Conservation (phyloP, 306 rosid species). For the Phaseolus lunatus region DNA sequence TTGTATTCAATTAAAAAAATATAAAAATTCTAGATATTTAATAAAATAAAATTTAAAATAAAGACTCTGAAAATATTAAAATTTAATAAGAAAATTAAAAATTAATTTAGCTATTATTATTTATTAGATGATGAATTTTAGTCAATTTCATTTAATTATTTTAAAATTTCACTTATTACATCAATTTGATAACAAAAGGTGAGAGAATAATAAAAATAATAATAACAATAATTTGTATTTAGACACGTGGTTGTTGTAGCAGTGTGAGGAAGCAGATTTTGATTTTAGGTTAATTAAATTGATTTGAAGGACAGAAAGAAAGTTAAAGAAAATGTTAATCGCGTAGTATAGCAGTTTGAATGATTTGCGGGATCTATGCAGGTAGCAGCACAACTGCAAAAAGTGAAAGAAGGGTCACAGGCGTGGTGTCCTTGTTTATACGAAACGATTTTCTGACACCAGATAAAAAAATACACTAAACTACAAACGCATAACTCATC, state of each 20-base stretch:
- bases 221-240: neutral
- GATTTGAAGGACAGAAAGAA: neutral
- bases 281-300: neutral
- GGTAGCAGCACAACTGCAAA: slow-evolving; percentile 19
- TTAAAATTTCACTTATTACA: neutral
- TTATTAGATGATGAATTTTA: too few relatives aligned
- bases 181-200: neutral
- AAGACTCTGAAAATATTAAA: too few relatives aligned
- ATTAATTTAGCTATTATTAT: too few relatives aligned
- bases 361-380: neutral
- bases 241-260: neutral
- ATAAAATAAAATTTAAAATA: too few relatives aligned
- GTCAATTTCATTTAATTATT: neutral
- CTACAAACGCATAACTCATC: neutral
- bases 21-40: too few relatives aligned
- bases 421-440: slow-evolving; percentile 44
- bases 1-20: too few relatives aligned
- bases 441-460: slow-evolving; percentile 54
- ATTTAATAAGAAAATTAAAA: too few relatives aligned
- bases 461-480: neutral
- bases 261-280: neutral
- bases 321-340: neutral
- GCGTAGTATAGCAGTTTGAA: neutral
- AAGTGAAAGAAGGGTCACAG: slow-evolving; percentile 34
- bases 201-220: neutral